Evolutionary conservation across 2,329 filamentous ascomycete species (phyloP), one percentile per base, ranked within the genome.

Genomic region (Cytospora piceicola): DNA sequence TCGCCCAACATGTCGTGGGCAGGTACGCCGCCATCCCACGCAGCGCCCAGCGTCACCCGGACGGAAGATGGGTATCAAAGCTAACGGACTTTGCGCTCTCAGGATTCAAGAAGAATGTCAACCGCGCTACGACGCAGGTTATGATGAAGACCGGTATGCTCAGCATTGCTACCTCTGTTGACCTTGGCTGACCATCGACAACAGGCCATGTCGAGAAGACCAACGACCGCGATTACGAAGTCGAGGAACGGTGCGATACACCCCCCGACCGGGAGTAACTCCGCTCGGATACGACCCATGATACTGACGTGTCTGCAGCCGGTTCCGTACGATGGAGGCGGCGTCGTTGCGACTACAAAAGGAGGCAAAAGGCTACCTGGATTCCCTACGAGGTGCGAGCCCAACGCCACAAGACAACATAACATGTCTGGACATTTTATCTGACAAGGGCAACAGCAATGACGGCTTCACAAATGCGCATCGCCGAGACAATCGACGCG

Each of bases 381-480:
- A 99, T 80, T 97, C 93, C 22, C 83, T 99, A 73, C 88, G 95
- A 88, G 92, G 91, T 94, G 73, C 58, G 79, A 52, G 12, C 11
- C 54, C 57, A 15, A 32, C 39, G 4, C 4, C 39, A 15, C 8
- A 15, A 12, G n/a, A 32, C 54, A 11, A 39, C 27, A 51, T 17
- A 11, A 39, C 27, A 51, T 17, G 17, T 4, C 20, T n/a, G 2
- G 1, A n/a, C 6, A 27, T 6, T n/a, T 12, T 27, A 7, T 60
- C 20, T 61, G 39, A 63, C 60, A 30, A 29, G 20, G 49, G 9
- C 20, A 63, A 70, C 71, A 93, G 94, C 95, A 71, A 99, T 99
- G 95, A 99, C 95, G 20, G 94, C 95, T 61, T 97, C 94, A 62
- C 95, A 99, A 80, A 98, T 99, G 94, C 90, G 94, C 75, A 98